phyloP scores from a whole-genome alignment of 768 basidiomycete genomes.

The Suillus subalutaceus region DNA sequence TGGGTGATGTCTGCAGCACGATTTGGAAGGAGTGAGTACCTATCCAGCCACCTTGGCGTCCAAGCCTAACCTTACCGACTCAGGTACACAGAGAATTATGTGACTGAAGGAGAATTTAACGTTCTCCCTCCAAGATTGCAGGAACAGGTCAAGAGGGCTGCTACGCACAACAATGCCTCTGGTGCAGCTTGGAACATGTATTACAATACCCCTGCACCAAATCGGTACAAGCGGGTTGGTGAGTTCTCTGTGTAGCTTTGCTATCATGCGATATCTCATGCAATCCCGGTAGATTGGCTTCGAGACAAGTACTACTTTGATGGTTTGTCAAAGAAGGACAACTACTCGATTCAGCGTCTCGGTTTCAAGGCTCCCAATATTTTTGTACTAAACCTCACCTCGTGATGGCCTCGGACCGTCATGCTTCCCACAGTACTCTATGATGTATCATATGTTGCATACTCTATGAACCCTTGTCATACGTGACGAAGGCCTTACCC shows the following conservation, averaged over 20 bases:
- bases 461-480: background rate
- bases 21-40: conserved; percentile 74
- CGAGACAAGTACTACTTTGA: conserved; percentile 76
- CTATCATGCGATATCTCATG: conserved; percentile 7
- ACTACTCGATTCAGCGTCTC: conserved; percentile 59
- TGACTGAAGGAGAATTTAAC: conserved; percentile 68
- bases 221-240: conserved; percentile 67
- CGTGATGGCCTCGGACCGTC: conserved; percentile 31
- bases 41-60: background rate
- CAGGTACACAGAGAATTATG: conserved; percentile 70
- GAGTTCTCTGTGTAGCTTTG: conserved; percentile 28
- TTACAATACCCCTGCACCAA: conserved; percentile 46
- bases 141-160: conserved; percentile 70
- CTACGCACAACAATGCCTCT: conserved; percentile 39
- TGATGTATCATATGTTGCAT: conserved; percentile 7
- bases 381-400: conserved; percentile 67
- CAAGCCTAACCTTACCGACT: conserved; percentile 14
- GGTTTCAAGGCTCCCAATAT: conserved; percentile 82
- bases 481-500: background rate
- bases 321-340: conserved; percentile 58
- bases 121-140: conserved; percentile 65
- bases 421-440: conserved; percentile 16
- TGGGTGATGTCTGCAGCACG: conserved; percentile 71
- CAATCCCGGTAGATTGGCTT: conserved; percentile 63
- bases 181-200: conserved; percentile 48